Base-by-base conservation (phyloP, 129 eudicot species). In the Chrysanthemum makinoi region DNA sequence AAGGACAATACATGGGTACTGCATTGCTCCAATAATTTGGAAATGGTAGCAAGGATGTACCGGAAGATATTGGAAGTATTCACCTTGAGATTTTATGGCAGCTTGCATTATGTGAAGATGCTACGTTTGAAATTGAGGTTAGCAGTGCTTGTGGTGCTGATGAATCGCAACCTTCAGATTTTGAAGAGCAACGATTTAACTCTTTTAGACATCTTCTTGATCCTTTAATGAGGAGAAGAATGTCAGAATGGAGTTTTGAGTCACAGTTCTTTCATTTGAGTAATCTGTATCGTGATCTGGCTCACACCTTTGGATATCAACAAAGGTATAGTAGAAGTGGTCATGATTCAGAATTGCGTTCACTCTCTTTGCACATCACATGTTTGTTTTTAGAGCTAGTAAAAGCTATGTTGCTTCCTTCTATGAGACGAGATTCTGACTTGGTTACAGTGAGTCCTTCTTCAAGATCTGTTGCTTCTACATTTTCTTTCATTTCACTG, bases 371-470 rank as follows among this genome's bases (percentile, higher is more conserved):
- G 77, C 97, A 87, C 71, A 88, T 95, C 22, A 87, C 88, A 35
- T 86, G 86, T 84, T 73, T 95, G 89, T 90, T 95, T 83, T 96
- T 87, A 75, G 99, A 90, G 83, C 75, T 95, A 79, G 99, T 96
- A 12, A 95, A 95, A 81, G 87, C 84, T 10, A 90, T 90, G 97
- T 66, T 90, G 69, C 84, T 87, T 79, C 96, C 99, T 47, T 87
- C 97, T 65, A 89, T 97, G 47, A 84, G 99, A 60, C 83, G 99
- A n/a, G 97, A 95, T 0, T 30, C 35, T 75, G 99, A 95, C 77
- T 51, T 75, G 77, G 81, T 84, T 28, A 89, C 84, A 30, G 81
- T 95, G 49, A 82, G 96, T 0, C 91, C n/a, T n/a, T n/a, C n/a
- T n/a, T n/a, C n/a, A n/a, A n/a, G n/a, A n/a, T n/a, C n/a, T n/a